phyloP scores from a whole-genome alignment of 2,329 filamentous ascomycete species.

The Coleophoma crateriformis region DNA sequence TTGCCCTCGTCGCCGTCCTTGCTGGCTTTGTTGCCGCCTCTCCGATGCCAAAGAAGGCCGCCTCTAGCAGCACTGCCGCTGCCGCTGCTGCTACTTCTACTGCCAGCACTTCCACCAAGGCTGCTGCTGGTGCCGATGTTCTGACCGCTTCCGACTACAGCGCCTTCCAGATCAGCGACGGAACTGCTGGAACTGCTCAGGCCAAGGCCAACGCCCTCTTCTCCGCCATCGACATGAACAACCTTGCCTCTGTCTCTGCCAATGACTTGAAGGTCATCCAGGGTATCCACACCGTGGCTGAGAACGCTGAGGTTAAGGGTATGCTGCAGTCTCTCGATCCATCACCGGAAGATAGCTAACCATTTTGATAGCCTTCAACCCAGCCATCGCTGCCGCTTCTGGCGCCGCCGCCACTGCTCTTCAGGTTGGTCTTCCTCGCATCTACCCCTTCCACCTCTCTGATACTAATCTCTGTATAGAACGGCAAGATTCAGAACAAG shows the following conservation, averaged over 20 bases:
- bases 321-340: no score
- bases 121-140: conserved; percentile 19
- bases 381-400: conserved; percentile 41
- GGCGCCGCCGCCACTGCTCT: conserved; percentile 42
- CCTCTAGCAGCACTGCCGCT: conserved; percentile 6
- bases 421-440: conserved; percentile 26
- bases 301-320: conserved; percentile 41
- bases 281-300: conserved; percentile 45
- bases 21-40: conserved; percentile 20
- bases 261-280: conserved; percentile 43
- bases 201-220: conserved; percentile 37
- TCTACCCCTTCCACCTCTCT: not conserved
- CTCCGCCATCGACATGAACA: conserved; percentile 32
- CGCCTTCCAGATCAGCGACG: conserved; percentile 40
- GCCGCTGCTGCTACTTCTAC: conserved; percentile 6
- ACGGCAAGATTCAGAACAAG: conserved; percentile 56
- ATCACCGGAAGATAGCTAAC: no score
- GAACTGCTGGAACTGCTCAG: conserved; percentile 38
- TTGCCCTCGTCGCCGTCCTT: conserved; percentile 18
- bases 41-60: conserved; percentile 21
- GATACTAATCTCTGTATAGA: conserved; percentile 20
- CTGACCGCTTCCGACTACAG: conserved; percentile 33
- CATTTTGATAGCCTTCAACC: conserved; percentile 38
- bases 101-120: conserved; percentile 4
- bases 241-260: conserved; percentile 35